Conservation (phyloP, 768 basidiomycete species). For the Auriculariales sp. region DNA sequence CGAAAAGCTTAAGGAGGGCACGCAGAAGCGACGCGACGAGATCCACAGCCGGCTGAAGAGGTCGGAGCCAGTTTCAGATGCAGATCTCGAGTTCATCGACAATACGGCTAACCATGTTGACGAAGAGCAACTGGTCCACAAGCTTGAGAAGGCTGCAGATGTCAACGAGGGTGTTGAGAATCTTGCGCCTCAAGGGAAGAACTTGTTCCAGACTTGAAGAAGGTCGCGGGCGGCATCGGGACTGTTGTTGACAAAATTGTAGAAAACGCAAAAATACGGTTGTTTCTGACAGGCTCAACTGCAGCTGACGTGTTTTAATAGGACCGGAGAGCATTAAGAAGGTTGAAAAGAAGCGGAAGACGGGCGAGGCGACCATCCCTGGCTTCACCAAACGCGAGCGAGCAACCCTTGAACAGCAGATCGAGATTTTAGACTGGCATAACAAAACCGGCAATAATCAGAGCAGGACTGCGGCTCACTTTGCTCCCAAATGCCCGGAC, state of each 20-base stretch:
- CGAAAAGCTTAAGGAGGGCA: conserved; percentile 7
- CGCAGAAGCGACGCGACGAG: conserved; percentile 12
- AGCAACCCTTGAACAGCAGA: conserved; percentile 19
- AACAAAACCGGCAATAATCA: conserved; percentile 20
- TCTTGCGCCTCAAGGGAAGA: background rate
- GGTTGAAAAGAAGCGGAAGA: conserved; percentile 2
- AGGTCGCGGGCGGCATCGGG: too few species aligned
- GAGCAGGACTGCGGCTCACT: conserved; percentile 17
- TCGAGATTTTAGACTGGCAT: conserved; percentile 24
- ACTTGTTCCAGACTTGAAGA: background rate
- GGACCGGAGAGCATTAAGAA: background rate
- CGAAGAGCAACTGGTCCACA: background rate
- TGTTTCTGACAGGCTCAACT: too few species aligned
- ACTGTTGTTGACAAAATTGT: too few species aligned
- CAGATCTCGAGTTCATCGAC: background rate
- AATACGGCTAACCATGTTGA: background rate
- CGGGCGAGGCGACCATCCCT: background rate
- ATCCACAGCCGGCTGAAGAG: conserved; percentile 7
- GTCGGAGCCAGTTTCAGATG: background rate
- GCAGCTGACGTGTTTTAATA: background rate
- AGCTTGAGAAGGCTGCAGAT: background rate
- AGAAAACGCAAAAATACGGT: too few species aligned
- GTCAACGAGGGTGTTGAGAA: background rate
- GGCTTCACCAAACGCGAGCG: conserved; percentile 13
- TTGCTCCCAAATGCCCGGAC: conserved; percentile 17